Evolutionary conservation across 371 early-diverging fungal species (phyloP).

Genomic region (Rhizopus arrhizus): DNA sequence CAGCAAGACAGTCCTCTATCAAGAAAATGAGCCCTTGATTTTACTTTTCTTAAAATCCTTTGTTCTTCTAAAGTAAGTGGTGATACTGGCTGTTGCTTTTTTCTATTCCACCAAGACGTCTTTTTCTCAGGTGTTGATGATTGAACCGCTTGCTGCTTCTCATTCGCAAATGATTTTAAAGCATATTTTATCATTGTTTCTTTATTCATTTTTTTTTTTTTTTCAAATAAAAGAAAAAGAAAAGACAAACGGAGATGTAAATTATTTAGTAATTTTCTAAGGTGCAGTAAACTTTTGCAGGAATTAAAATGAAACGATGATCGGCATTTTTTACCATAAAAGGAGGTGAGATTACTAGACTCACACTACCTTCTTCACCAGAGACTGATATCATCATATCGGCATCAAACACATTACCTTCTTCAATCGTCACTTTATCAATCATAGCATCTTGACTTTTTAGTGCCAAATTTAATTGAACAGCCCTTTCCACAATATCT

Average conservation of each 20-base stretch:
- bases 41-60: conserved; percentile 37
- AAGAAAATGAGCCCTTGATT: conserved; percentile 39
- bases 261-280: conserved; percentile 1
- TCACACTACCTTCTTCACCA: conserved; percentile 5
- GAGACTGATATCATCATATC: conserved; percentile 25
- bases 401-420: conserved; percentile 25
- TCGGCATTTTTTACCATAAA: conserved; percentile 36
- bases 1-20: conserved; percentile 49
- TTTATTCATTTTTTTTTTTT: conserved; percentile 19
- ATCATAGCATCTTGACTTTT: conserved; percentile 36
- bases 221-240: neutral
- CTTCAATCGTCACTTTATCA: conserved; percentile 24
- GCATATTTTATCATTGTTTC: conserved; percentile 26
- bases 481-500: conserved; percentile 24
- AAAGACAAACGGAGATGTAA: neutral
- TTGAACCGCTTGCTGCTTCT: neutral
- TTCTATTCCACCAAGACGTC: conserved; percentile 40
- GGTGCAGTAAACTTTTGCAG: conserved; percentile 39
- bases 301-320: conserved; percentile 33
- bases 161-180: conserved; percentile 13
- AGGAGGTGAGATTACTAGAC: conserved; percentile 32
- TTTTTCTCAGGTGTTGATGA: neutral
- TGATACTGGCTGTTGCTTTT: conserved; percentile 30
- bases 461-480: conserved; percentile 30
- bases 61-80: conserved; percentile 35